Evolutionary conservation across 192 early-diverging fungal species (phyloP).

Genomic region (Spinellus fusiger): DNA sequence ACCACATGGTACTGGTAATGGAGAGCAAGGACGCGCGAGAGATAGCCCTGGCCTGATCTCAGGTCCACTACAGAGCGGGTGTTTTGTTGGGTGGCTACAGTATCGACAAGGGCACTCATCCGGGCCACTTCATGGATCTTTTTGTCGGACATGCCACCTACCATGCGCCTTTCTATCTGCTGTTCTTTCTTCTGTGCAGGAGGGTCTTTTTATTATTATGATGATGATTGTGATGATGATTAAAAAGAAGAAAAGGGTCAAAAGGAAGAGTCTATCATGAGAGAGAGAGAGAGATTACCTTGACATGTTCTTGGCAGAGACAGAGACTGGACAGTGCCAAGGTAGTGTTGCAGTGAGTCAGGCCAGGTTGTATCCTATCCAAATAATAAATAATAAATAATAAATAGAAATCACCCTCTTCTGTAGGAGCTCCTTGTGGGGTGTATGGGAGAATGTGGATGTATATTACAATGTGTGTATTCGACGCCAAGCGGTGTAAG

Average conservation of each 20-base stretch:
- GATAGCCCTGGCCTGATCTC: slow-evolving; percentile 73
- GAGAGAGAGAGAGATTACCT: slow-evolving; percentile 17
- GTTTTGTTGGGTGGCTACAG: slow-evolving; percentile 36
- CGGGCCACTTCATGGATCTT: slow-evolving; percentile 64
- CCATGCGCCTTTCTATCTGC: slow-evolving; percentile 45
- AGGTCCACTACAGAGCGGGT: slow-evolving; percentile 59
- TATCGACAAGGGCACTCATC: slow-evolving; percentile 49
- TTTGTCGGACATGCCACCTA: slow-evolving; percentile 64
- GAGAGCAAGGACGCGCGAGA: slow-evolving; percentile 59
- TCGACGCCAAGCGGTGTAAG: slow-evolving; percentile 12
- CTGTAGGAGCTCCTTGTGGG: background rate
- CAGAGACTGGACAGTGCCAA: slow-evolving; percentile 20
- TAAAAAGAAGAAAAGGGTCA: background rate
- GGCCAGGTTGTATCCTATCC: slow-evolving; percentile 29
- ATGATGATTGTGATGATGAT: background rate
- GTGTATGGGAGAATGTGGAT: background rate
- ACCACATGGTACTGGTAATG: slow-evolving; percentile 58
- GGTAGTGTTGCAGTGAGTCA: slow-evolving; percentile 34
- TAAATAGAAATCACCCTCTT: background rate
- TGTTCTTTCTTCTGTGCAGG: background rate
- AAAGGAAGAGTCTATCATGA: too few species aligned
- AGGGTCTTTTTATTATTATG: background rate
- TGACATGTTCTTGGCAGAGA: slow-evolving; percentile 28
- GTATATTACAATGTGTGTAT: slow-evolving; percentile 15
- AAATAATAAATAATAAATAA: background rate